A percentile compares a stretch with the other conserved stretches of the same genome.
phyloP scores from a whole-genome alignment of 2,329 filamentous ascomycete species.

The Colletotrichum melonis region DNA sequence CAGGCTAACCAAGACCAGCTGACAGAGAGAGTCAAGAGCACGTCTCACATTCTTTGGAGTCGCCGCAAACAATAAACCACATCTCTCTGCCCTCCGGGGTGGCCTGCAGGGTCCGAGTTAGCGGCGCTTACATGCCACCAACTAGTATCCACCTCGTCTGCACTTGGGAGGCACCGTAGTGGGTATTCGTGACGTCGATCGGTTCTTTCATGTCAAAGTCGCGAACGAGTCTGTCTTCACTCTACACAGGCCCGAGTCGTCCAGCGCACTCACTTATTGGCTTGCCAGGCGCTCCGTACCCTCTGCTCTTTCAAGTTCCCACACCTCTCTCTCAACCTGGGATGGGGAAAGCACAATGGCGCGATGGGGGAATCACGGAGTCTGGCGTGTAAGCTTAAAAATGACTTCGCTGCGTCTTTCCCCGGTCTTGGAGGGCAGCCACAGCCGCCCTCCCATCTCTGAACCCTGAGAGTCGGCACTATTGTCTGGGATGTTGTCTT shows the following conservation, averaged over 20 bases:
- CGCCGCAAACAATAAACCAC: constrained; percentile 16
- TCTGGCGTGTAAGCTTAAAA: constrained; percentile 7
- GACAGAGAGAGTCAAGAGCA: neutral
- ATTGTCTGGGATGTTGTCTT: constrained; percentile 2
- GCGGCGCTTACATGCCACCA: constrained; percentile 19
- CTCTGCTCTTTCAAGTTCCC: neutral
- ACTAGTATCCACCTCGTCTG: constrained; percentile 14
- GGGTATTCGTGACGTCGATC: constrained; percentile 34
- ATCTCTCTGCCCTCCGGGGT: constrained; percentile 9
- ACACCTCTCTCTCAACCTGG: neutral
- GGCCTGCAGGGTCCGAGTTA: constrained; percentile 32
- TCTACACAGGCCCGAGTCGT: neutral
- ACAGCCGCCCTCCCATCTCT: constrained; percentile 22
- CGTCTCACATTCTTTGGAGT: constrained; percentile 18
- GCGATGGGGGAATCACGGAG: neutral
- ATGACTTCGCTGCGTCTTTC: neutral
- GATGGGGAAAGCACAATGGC: constrained; percentile 12
- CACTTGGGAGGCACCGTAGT: constrained; percentile 13
- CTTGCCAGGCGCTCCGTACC: neutral
- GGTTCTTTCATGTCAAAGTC: constrained; percentile 26
- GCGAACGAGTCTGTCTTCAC: constrained; percentile 7
- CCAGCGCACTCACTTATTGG: neutral
- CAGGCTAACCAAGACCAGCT: neutral
- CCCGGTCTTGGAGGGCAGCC: constrained; percentile 8
- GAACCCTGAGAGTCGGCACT: constrained; percentile 1